Base-by-base conservation (phyloP, 164 flowering plant species). In the Stephania yunnanensis region DNA sequence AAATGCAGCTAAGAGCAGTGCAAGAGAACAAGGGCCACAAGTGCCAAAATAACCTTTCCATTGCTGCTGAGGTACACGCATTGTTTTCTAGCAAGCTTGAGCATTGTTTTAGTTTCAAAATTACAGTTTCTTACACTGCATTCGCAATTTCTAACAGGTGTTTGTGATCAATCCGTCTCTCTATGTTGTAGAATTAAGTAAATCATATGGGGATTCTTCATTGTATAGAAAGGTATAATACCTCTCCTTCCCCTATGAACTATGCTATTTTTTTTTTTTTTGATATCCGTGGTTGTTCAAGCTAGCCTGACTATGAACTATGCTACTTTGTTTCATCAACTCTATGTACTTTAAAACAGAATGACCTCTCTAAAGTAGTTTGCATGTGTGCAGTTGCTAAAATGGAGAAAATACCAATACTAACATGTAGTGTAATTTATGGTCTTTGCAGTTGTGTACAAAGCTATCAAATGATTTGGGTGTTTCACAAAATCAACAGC, bases 161-260 rank as follows among this genome's bases (percentile, higher is more conserved):
- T 87, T 92, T 76, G 96, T 92, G 87, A 88, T 95, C 48, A 91
- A 88, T 71, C 86, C 96, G 61, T 85, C 96, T 31, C 70, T 95
- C 48, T 85, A 85, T 79, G 99, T 95, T 29, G 99, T 95, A 66
- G 99, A 95, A 81, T 75, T 95, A 63, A 86, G 90, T 84, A 95
- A 95, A 83, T 83, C 93, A 44, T 80, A 78, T 66, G 99, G 99
- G 42, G 99, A 95, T 86, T 31, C 91, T 15, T 73, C 85, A 22
- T 74, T 85, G 20, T 95, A 95, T 74, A 88, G 94, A 91, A 90
- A 93, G 95, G 99, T 92, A 80, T 22, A 15, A 6, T 52, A 4
- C 29, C 13, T 22, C 10, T 52, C 29, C 17, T 9, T 15, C 6
- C 52, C 5, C n/a, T 45, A 44, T 36, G 42, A 36, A 36, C 42